Base-by-base conservation (phyloP, 2,329 filamentous ascomycete genomes). In the Bisporella sp. region DNA sequence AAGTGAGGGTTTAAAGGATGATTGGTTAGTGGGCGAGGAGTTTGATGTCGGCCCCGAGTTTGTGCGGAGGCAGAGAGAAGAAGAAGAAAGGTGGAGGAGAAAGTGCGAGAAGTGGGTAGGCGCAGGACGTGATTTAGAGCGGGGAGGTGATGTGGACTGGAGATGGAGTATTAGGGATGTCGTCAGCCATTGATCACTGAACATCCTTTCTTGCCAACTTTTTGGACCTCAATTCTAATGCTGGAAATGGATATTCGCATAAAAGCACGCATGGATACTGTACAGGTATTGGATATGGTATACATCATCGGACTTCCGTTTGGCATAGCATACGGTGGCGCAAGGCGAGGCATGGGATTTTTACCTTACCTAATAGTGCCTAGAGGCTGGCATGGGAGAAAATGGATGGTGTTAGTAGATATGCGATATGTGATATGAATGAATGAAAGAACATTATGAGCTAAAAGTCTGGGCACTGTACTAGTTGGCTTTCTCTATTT, bases 31-130 rank as follows among this genome's bases (percentile, higher is more conserved):
- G 9, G 89, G 89, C 47, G 93, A 99, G 69, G 93, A 99, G 66
- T 99, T 99, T 62, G 93, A 99, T 65, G 89, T 99, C 50, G 93
- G 93, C 0, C 93, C 92, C 3, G 89, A 95, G 67, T 99, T 97
- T 64, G 84, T 97, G 56, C 79, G 85, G 60, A 78, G 91, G 56
- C 92, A 97, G 65, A 79, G 87, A 53, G 89, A 92, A 62, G 93
- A 99, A 69, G 93, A 99, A 70, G 85, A 89, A 45, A 79, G 88
- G 54, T 99, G 93, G 93, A 79, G 85, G 59, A 84, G 84, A 66
- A 92, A 91, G 70, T 92, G 92, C 59, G 85, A 87, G 65, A 84
- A 81, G 62, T 99, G 93, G 93, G 80, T 92, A 56, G 78, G 78
- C 47, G 71, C 76, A 56, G 69, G 60, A 35, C 42, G 52, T 12